Conservation (phyloP, 179 eudicot genomes). For the Heliamphora pulchella region DNA sequence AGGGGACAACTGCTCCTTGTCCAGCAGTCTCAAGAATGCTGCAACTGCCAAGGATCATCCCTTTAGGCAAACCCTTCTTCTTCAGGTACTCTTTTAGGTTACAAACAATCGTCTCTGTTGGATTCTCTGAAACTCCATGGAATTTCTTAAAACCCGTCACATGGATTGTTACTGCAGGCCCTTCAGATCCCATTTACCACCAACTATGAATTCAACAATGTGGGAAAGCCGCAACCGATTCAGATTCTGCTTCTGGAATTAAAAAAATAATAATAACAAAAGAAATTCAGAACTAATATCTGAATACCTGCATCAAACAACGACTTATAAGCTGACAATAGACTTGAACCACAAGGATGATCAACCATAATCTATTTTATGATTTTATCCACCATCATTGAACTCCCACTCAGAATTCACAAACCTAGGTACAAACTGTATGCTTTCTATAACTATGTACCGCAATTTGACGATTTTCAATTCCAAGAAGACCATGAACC, state of each 20-base stretch:
- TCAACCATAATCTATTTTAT: too few species aligned
- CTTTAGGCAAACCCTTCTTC: constrained; percentile 60
- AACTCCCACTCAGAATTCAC: background rate
- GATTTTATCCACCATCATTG: background rate
- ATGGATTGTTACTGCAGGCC: constrained; percentile 67
- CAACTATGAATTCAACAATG: constrained; percentile 18
- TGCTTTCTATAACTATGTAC: background rate
- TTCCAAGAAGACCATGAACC: background rate
- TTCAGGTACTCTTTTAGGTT: constrained; percentile 58
- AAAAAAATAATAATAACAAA: too few species aligned
- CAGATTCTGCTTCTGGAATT: too few species aligned
- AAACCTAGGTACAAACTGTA: background rate
- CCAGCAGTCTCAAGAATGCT: constrained; percentile 89
- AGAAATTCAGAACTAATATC: constrained; percentile 10
- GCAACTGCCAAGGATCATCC: constrained; percentile 78
- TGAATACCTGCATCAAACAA: constrained; percentile 15
- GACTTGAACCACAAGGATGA: background rate
- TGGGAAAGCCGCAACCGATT: too few species aligned
- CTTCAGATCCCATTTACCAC: constrained; percentile 88
- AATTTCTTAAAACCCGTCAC: constrained; percentile 92
- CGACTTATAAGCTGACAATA: background rate
- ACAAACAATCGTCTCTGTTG: constrained; percentile 71
- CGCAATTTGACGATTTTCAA: background rate
- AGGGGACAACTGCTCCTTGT: constrained; percentile 74
- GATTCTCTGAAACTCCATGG: constrained; percentile 95